These are phyloP conservation scores for Phytophthora europaea DNA, from an alignment of 352 stramenopile genomes.

Conservation along the genomic window DNA sequence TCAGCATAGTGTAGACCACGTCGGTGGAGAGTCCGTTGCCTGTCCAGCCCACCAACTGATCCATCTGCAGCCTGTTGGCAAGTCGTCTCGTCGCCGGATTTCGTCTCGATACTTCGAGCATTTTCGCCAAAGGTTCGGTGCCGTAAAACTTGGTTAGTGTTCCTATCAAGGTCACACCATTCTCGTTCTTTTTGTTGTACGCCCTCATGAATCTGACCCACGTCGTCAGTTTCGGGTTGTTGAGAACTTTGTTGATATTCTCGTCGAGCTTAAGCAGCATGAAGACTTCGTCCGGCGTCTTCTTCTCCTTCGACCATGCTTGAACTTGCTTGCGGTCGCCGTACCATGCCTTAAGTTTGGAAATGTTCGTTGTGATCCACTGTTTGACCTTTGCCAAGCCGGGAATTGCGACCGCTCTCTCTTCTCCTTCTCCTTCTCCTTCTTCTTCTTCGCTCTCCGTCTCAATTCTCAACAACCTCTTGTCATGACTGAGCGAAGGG, in stretches of 20 bases:
- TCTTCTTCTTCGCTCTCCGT: too few species aligned
- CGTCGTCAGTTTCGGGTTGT: not conserved
- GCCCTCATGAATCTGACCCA: slow-evolving; percentile 13
- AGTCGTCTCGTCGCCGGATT: not conserved
- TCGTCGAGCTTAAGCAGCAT: slow-evolving; percentile 11
- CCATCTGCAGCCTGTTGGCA: not conserved
- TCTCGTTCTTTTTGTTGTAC: slow-evolving; percentile 10
- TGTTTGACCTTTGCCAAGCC: not conserved
- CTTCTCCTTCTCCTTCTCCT: not conserved
- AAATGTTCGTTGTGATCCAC: slow-evolving; percentile 1
- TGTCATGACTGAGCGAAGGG: not conserved
- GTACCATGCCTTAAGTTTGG: slow-evolving; percentile 10
- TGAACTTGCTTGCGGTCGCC: slow-evolving; percentile 1
- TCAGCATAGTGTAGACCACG: slow-evolving; percentile 1
- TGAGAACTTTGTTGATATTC: slow-evolving; percentile 1
- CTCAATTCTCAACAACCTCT: slow-evolving; percentile 4
- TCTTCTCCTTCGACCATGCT: slow-evolving; percentile 9
- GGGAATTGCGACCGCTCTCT: not conserved
- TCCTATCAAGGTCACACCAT: not conserved
- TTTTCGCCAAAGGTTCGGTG: not conserved
- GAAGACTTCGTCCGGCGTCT: slow-evolving; percentile 9
- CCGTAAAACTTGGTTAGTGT: slow-evolving; percentile 3
- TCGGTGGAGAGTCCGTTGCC: not conserved
- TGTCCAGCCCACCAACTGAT: not conserved
- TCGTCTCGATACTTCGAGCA: not conserved